phyloP scores from a whole-genome alignment of 306 rosid species.

The Pachyrhizus erosus region DNA sequence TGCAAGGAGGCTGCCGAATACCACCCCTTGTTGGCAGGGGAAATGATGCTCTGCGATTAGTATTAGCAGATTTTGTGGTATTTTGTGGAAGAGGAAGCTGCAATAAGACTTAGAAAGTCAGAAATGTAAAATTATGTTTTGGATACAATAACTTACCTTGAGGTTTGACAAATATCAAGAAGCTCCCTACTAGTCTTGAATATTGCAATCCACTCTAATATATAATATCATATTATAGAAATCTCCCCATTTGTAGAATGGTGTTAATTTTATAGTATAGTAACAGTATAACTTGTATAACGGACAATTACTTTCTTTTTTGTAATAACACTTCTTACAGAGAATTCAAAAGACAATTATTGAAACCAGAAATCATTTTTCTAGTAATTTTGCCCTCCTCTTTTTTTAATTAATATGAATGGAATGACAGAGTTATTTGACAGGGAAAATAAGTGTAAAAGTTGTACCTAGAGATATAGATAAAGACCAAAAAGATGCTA shows the following conservation, averaged over 20 bases:
- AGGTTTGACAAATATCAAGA: not conserved
- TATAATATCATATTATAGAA: not conserved
- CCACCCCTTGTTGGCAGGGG: constrained; percentile 62
- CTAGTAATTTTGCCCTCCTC: not conserved
- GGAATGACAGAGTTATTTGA: not conserved
- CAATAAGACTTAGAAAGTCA: constrained; percentile 46
- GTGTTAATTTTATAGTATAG: not conserved
- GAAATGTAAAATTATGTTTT: not conserved
- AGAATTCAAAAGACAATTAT: too few species aligned
- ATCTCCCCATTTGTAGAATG: not conserved
- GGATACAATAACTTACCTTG: constrained; percentile 5
- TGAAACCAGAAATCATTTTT: not conserved
- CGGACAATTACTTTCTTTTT: not conserved
- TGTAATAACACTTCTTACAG: too few species aligned
- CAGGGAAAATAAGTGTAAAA: constrained; percentile 18
- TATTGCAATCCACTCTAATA: not conserved
- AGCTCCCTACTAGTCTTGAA: not conserved
- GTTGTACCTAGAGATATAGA: not conserved
- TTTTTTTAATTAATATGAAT: not conserved
- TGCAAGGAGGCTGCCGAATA: constrained; percentile 52
- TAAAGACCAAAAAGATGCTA: not conserved
- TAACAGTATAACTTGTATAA: not conserved
- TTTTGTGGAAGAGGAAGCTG: constrained; percentile 65
- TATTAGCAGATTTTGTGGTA: constrained; percentile 50
- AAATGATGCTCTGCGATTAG: constrained; percentile 83